Percentiles rank a stretch among this genome's conserved stretches.
Evolutionary conservation across 495 filamentous ascomycete genomes (phyloP).

Genomic region (Penicillium bovifimosum): DNA sequence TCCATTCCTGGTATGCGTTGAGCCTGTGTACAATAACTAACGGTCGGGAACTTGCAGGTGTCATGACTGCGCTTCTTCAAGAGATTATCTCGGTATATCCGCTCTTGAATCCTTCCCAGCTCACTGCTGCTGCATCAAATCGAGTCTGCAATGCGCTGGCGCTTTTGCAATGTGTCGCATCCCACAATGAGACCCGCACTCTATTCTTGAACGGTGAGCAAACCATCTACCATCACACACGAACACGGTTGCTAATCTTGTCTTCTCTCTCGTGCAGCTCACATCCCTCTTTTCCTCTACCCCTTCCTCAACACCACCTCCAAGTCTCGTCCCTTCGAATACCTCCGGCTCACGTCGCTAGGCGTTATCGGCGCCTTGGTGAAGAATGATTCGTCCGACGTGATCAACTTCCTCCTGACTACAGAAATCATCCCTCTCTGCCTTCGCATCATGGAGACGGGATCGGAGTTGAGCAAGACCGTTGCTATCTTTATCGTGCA

Average conservation of each 20-base stretch:
- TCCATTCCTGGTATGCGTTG: slow-evolving; percentile 2
- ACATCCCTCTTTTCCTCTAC: slow-evolving; percentile 97
- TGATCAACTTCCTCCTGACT: slow-evolving; percentile 97
- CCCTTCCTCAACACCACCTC: slow-evolving; percentile 99
- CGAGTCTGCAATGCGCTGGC: slow-evolving; percentile 96
- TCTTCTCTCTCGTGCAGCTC: slow-evolving; percentile 52
- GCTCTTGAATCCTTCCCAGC: slow-evolving; percentile 89
- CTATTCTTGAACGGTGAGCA: slow-evolving; percentile 83
- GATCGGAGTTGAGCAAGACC: slow-evolving; percentile 96
- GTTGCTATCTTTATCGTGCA: slow-evolving; percentile 99
- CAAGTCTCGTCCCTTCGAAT: slow-evolving; percentile 97
- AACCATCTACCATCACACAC: neutral
- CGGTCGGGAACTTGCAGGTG: slow-evolving; percentile 53
- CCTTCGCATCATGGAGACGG: slow-evolving; percentile 98
- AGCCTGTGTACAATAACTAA: slow-evolving; percentile 21
- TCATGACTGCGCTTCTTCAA: slow-evolving; percentile 95
- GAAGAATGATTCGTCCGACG: slow-evolving; percentile 97
- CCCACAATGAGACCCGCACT: slow-evolving; percentile 90
- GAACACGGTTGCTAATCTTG: slow-evolving; percentile 4
- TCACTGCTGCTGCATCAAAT: slow-evolving; percentile 95
- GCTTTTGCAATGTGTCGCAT: slow-evolving; percentile 94
- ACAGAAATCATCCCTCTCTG: slow-evolving; percentile 99
- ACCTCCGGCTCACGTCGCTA: slow-evolving; percentile 93
- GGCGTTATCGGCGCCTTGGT: slow-evolving; percentile 96
- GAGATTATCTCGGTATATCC: slow-evolving; percentile 99